phyloP scores from a whole-genome alignment of 345 rosid species.

The Brassica nigra region DNA sequence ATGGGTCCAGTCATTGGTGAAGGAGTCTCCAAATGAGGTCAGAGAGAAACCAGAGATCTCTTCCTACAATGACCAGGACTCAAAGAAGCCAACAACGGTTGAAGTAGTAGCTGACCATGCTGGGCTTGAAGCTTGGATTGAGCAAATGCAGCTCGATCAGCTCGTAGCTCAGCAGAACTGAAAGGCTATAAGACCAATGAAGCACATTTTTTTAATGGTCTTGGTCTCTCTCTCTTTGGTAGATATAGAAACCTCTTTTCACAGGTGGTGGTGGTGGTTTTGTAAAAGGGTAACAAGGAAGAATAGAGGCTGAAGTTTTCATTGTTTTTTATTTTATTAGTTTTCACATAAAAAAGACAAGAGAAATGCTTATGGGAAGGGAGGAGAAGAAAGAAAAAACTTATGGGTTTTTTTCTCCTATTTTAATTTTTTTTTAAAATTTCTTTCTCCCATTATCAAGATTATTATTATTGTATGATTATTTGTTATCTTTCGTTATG shows the following conservation, averaged over 20 bases:
- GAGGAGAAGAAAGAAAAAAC: conserved; percentile 16
- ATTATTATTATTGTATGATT: conserved; percentile 14
- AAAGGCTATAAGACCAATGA: conserved; percentile 40
- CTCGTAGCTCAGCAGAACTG: conserved; percentile 87
- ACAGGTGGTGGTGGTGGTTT: conserved; percentile 34
- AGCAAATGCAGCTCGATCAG: conserved; percentile 90
- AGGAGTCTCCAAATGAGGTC: conserved; percentile 67
- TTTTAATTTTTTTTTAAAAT: conserved; percentile 30
- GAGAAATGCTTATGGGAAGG: conserved; percentile 26
- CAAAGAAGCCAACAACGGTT: conserved; percentile 36
- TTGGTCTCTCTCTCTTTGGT: conserved; percentile 29
- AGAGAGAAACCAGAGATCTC: conserved; percentile 43
- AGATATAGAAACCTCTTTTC: conserved; percentile 31
- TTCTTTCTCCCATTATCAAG: conserved; percentile 27
- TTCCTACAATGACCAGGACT: conserved; percentile 31
- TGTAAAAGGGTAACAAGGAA: conserved; percentile 41
- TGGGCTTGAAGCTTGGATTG: conserved; percentile 73
- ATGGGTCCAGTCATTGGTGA: conserved; percentile 85
- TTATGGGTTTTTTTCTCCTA: conserved; percentile 21
- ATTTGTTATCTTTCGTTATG: conserved; percentile 19
- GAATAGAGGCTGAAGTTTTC: conserved; percentile 34
- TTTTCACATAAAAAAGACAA: conserved; percentile 24
- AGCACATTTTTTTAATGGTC: not conserved
- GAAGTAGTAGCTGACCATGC: conserved; percentile 59
- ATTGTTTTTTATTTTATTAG: conserved; percentile 31